Base-by-base conservation (phyloP, 192 early-diverging fungal species). In the Coemansia sp. region DNA sequence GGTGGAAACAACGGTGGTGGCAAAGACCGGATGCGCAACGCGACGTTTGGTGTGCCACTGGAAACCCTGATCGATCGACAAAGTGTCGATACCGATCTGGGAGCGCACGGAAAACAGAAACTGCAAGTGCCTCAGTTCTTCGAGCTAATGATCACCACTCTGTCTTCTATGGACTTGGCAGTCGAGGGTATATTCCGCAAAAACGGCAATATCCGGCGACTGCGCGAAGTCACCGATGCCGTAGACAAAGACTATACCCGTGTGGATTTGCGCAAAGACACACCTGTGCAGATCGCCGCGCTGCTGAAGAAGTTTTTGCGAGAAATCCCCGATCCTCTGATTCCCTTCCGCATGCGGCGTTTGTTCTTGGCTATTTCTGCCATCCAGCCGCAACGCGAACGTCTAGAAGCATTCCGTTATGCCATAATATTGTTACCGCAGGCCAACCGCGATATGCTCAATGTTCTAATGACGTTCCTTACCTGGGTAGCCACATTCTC, bases 161-260 rank as follows among this genome's bases (percentile, higher is more conserved):
- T 99, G 86, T 85, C 87, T 48, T 80, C 85, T 51, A 91, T 83
- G 69, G 64, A 86, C 69, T 84, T 99, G 85, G 85, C 88, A 0
- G 88, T 92, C 18, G 96, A 98, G 71, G 97, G 97, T 7, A 92
- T 98, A 10, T 99, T 99, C 84, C 81, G 97, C 66, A 98, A 98
- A 81, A 99, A 98, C 72, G 97, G 97, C 7, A 99, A 99, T 67
- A 96, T 99, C 68, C 76, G 93, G 64, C 82, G 91, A 17, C 79
- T 99, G 57, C 96, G 95, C 60, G 91, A 93, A 32, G 68, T 95
- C 16, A 87, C 88, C 4, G 96, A 97, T 33, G 73, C 86, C 0
- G 85, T 98, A 25, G 97, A 99, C 75, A 87, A 87, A 75, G 90
- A 96, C 73, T 91, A 90, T 5, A 76, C 80, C 17, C 66, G 85